phyloP scores from a whole-genome alignment of 352 stramenopile genomes.

The Thraustotheca clavata region DNA sequence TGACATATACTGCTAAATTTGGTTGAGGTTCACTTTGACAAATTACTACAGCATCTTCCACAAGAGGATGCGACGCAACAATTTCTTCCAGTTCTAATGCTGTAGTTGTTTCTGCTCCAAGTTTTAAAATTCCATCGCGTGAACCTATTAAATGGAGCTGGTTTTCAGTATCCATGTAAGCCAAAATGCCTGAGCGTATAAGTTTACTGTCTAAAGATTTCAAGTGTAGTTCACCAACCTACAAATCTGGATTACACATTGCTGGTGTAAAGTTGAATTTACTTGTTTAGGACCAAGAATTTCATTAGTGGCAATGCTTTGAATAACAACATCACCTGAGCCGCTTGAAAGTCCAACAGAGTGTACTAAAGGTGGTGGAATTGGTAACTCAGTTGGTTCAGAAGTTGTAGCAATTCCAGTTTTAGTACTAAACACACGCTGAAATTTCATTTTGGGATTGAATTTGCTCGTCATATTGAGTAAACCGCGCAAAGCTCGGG shows the following conservation, averaged over 20 bases:
- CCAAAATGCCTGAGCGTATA: slow-evolving; percentile 9
- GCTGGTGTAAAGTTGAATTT: background rate
- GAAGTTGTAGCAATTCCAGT: background rate
- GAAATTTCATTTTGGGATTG: background rate
- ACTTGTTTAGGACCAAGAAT: slow-evolving; percentile 15
- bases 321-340: background rate
- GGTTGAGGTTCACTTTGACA: background rate
- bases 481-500: background rate
- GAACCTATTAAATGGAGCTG: slow-evolving; percentile 12
- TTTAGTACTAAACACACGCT: background rate
- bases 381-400: background rate
- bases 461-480: slow-evolving; percentile 6
- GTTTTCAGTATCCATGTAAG: background rate
- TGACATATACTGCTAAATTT: background rate
- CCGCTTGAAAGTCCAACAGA: background rate
- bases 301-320: slow-evolving; percentile 3
- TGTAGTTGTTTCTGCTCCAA: slow-evolving; percentile 17
- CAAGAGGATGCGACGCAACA: slow-evolving; percentile 27
- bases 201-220: background rate
- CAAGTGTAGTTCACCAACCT: slow-evolving; percentile 17
- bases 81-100: slow-evolving; percentile 26
- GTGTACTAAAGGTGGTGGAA: background rate
- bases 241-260: background rate
- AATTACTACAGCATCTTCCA: slow-evolving; percentile 22
- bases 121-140: background rate